phyloP scores from a whole-genome alignment of 148 eudicot genomes.

The Diospyros kaki region DNA sequence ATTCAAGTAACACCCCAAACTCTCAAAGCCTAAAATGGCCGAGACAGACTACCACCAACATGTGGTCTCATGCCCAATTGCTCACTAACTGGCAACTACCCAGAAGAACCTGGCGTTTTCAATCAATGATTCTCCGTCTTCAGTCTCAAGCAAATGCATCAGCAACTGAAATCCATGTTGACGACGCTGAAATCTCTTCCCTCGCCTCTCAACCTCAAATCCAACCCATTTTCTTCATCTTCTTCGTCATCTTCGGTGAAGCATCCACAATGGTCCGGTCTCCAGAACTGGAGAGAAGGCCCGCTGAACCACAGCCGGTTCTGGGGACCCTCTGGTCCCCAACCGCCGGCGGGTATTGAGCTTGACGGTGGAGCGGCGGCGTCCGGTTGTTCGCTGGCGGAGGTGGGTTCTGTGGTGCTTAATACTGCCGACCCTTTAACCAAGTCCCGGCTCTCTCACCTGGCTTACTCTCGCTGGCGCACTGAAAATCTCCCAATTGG shows the following conservation, averaged over 20 bases:
- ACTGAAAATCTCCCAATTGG: conserved; percentile 51
- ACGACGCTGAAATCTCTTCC: not conserved
- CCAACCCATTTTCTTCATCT: conserved; percentile 18
- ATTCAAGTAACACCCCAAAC: too few species aligned
- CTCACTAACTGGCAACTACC: too few species aligned
- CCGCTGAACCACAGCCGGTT: conserved; percentile 49
- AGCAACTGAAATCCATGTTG: too few species aligned
- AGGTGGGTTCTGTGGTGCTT: conserved; percentile 71
- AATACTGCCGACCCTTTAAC: conserved; percentile 61
- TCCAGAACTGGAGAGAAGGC: conserved; percentile 60
- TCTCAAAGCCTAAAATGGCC: too few species aligned
- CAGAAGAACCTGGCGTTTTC: too few species aligned
- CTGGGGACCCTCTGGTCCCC: conserved; percentile 81
- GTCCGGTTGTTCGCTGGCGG: conserved; percentile 49
- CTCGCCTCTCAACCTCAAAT: conserved; percentile 4
- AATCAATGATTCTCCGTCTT: too few species aligned
- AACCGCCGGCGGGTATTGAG: conserved; percentile 10
- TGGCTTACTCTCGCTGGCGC: conserved; percentile 56
- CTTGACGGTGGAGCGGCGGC: conserved; percentile 4
- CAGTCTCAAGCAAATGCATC: too few species aligned
- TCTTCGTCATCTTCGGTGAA: conserved; percentile 21
- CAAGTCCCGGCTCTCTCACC: conserved; percentile 74
- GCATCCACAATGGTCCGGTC: conserved; percentile 61
- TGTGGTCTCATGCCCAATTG: too few species aligned
- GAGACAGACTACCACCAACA: too few species aligned